Base-by-base conservation (phyloP, 1,284 basidiomycete species). In the Boletus hoseneyae region DNA sequence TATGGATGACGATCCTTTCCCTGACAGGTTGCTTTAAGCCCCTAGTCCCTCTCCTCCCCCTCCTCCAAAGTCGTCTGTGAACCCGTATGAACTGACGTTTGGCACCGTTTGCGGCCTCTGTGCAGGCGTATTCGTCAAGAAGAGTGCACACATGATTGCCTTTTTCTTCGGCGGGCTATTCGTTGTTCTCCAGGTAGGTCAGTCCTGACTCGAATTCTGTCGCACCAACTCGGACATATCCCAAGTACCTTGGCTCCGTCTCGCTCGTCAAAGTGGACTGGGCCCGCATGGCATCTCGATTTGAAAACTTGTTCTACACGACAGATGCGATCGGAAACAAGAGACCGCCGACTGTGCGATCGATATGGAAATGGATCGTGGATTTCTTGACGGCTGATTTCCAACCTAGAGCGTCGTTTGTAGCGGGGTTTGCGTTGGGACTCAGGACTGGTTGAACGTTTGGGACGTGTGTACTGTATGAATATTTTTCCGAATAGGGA, bases 321-420 rank as follows among this genome's bases (percentile, higher is more conserved):
- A 79, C 70, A 19, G 83, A 90, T 42, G 70, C 73, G 18, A 68
- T 61, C 50, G 89, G 78, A 11, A 66, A 65, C 25, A 75, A 64
- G 54, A 73, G 64, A 47, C 73, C 87, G 7, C 87, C 90, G 0
- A 89, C 79, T 7, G 68, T 87, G 50, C 69, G 66, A 30, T 81
- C 84, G 4, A 66, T 90, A 34, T 92, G 87, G 79, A 77, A 70
- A 41, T 84, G 87, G 80, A 63, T 89, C 23, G 73, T 93, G 33
- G 76, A 93, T 69, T 97, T 97, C 74, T 73, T 97, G 63, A 92
- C 90, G 0, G 88, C 92, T 21, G 90, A 97, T 68, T 97, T 97
- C 73, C 94, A 94, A 65, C 89, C 82, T 15, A 72, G 89, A 51
- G 88, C 87, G 4, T 81, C 85, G 6, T 91, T 91, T 65, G 58